phyloP scores from a whole-genome alignment of 1,284 basidiomycete genomes.

The Tilletia caries region DNA sequence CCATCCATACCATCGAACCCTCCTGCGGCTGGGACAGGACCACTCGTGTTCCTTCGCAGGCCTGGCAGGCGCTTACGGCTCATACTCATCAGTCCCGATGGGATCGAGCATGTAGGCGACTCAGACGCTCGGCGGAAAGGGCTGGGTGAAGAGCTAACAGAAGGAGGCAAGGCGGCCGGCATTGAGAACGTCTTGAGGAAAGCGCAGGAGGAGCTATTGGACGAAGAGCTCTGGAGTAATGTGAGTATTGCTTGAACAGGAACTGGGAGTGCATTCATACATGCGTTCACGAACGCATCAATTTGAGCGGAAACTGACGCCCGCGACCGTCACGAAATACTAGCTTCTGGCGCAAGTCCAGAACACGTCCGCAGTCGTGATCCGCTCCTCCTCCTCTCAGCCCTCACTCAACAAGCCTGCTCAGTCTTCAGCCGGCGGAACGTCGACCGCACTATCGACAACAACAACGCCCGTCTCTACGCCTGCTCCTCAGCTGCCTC shows the following conservation, averaged over 20 bases:
- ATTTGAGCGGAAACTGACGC: too few species aligned
- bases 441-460: too few species aligned
- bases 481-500: too few species aligned
- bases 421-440: too few species aligned
- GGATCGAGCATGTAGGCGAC: not conserved
- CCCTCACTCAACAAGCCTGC: too few species aligned
- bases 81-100: not conserved
- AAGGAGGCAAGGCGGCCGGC: not conserved
- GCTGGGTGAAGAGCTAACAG: not conserved
- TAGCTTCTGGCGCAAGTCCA: not conserved
- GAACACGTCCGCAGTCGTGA: not conserved
- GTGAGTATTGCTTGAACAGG: too few species aligned
- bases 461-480: too few species aligned
- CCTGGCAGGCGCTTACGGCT: not conserved
- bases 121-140: too few species aligned
- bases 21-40: not conserved
- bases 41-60: not conserved
- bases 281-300: too few species aligned
- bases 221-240: conserved; percentile 9
- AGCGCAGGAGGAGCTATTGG: conserved; percentile 4
- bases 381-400: not conserved
- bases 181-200: not conserved
- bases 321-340: too few species aligned
- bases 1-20: too few species aligned
- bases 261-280: too few species aligned